A percentile compares a stretch with the other conserved stretches of the same genome.
Conservation (phyloP, 208 protist genomes). For the Leishmania guyanensis region DNA sequence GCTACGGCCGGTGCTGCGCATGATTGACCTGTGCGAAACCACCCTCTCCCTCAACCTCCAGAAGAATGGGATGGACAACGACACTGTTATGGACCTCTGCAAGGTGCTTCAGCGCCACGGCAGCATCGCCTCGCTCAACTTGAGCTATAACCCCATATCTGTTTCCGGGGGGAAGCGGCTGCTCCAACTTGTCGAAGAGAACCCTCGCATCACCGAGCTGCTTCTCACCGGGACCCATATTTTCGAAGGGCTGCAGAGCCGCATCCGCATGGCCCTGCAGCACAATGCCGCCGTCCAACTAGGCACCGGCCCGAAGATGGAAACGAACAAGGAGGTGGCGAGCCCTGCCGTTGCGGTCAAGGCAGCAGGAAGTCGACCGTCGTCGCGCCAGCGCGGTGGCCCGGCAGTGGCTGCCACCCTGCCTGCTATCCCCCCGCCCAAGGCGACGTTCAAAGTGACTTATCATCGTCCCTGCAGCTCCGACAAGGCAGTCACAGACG, state of each 20-base stretch:
- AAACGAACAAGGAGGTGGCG: slow-evolving; percentile 14
- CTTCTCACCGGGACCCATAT: slow-evolving; percentile 79
- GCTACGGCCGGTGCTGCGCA: slow-evolving; percentile 75
- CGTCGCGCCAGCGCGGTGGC: background rate
- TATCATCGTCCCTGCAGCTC: slow-evolving; percentile 1
- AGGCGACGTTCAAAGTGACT: slow-evolving; percentile 20
- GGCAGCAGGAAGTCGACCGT: background rate
- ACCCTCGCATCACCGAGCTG: slow-evolving; percentile 73
- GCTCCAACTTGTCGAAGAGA: slow-evolving; percentile 72
- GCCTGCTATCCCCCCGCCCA: slow-evolving; percentile 13
- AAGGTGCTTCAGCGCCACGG: slow-evolving; percentile 72
- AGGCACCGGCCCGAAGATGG: slow-evolving; percentile 22
- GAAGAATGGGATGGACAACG: slow-evolving; percentile 87
- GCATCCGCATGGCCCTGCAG: slow-evolving; percentile 52
- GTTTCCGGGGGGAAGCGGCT: slow-evolving; percentile 68
- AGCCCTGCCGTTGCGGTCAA: background rate
- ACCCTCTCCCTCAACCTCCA: slow-evolving; percentile 74
- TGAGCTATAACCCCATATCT: slow-evolving; percentile 86
- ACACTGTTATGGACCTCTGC: slow-evolving; percentile 64
- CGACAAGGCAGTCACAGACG: background rate
- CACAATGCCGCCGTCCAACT: slow-evolving; percentile 36
- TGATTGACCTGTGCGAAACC: slow-evolving; percentile 84
- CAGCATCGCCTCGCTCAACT: slow-evolving; percentile 59
- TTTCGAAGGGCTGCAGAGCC: slow-evolving; percentile 68
- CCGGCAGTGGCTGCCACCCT: background rate